A percentile compares a stretch with the other conserved stretches of the same genome.
phyloP scores from a whole-genome alignment of 148 eudicot genomes.

The Rhododendron griersonianum region DNA sequence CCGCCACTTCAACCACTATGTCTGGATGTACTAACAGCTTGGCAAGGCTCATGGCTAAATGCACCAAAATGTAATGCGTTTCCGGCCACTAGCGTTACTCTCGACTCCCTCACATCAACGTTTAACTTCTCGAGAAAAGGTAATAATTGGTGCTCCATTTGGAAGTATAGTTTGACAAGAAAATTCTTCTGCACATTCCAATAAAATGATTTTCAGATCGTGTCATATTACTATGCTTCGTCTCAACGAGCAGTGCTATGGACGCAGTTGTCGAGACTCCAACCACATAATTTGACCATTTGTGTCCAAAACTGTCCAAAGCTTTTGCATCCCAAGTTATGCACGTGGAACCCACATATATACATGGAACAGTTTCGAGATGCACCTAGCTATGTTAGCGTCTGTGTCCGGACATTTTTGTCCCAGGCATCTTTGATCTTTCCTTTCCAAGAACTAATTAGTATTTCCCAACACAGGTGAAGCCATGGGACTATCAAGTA shows the following conservation, averaged over 20 bases:
- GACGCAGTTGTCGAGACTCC: too few species aligned
- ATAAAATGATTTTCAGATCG: too few species aligned
- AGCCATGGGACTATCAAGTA: not conserved
- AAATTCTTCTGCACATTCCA: too few species aligned
- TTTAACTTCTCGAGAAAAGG: not conserved
- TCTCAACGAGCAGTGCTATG: too few species aligned
- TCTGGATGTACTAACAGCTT: slow-evolving; percentile 25
- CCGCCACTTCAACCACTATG: slow-evolving; percentile 16
- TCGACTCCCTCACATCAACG: not conserved
- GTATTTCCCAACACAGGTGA: not conserved
- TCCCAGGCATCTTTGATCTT: not conserved
- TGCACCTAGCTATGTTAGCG: too few species aligned
- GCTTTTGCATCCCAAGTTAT: too few species aligned
- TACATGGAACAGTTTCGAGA: not conserved
- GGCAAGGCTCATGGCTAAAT: slow-evolving; percentile 19
- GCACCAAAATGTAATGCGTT: not conserved
- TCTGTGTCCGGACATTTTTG: too few species aligned
- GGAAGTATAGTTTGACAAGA: too few species aligned
- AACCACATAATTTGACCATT: too few species aligned
- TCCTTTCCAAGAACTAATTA: not conserved
- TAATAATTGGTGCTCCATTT: not conserved
- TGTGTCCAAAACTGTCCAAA: too few species aligned
- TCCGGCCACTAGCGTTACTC: not conserved
- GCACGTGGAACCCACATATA: too few species aligned
- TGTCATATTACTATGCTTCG: too few species aligned